Conservation (phyloP, 345 rosid genomes). For the Eucalyptus curtisii region DNA sequence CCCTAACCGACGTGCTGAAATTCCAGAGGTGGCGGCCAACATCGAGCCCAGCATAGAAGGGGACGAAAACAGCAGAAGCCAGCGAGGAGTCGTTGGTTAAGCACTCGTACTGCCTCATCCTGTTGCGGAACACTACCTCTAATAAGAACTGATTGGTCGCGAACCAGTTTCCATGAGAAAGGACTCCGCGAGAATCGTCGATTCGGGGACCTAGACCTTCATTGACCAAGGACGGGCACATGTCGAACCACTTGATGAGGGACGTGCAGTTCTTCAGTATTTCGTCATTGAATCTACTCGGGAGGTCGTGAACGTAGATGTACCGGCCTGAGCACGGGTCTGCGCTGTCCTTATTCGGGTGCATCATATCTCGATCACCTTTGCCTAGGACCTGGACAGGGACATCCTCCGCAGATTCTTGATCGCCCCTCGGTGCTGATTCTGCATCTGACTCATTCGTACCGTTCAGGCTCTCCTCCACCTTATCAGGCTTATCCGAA, state of each 20-base stretch:
- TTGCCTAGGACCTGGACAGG: neutral
- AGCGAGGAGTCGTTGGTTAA: slow-evolving; percentile 32
- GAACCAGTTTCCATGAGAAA: slow-evolving; percentile 9
- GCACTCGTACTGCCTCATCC: slow-evolving; percentile 42
- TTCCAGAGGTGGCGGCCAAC: slow-evolving; percentile 37
- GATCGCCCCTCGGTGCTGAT: neutral
- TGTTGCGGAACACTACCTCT: slow-evolving; percentile 37
- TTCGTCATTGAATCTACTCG: slow-evolving; percentile 30
- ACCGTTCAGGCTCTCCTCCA: neutral
- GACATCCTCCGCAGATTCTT: neutral
- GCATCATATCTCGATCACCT: neutral
- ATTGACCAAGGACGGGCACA: slow-evolving; percentile 33
- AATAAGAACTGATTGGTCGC: slow-evolving; percentile 45
- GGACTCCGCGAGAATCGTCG: neutral
- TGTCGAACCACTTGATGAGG: slow-evolving; percentile 25
- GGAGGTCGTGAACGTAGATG: slow-evolving; percentile 32
- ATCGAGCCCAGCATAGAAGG: slow-evolving; percentile 43
- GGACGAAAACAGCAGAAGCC: slow-evolving; percentile 43
- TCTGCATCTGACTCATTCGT: neutral
- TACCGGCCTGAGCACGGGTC: slow-evolving; percentile 29
- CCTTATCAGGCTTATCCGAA: neutral
- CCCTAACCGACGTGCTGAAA: slow-evolving; percentile 20
- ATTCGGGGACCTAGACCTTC: slow-evolving; percentile 34
- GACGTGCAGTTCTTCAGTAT: slow-evolving; percentile 20
- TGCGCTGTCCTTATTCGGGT: neutral